Conservation (phyloP, 2,329 filamentous ascomycete species). For the Cladosporium sp. region DNA sequence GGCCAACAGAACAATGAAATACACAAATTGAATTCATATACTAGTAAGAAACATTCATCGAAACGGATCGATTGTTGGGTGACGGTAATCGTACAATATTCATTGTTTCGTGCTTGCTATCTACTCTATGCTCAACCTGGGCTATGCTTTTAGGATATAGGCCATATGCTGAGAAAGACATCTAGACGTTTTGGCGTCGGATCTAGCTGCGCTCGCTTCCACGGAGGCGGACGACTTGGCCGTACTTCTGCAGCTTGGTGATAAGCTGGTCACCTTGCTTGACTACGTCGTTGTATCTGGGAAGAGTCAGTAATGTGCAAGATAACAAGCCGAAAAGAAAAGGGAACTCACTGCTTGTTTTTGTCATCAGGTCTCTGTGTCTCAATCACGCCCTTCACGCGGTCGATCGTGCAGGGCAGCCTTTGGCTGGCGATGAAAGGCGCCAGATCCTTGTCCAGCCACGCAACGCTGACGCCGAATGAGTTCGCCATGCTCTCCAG, state of each 20-base stretch:
- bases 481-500: conserved; percentile 94
- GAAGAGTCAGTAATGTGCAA: not conserved
- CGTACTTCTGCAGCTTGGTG: conserved; percentile 98
- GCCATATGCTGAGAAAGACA: not conserved
- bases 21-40: too few relatives aligned
- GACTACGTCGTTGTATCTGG: conserved; percentile 82
- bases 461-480: conserved; percentile 95
- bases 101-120: not conserved
- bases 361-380: conserved; percentile 97
- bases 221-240: conserved; percentile 87
- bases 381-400: conserved; percentile 94
- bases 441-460: conserved; percentile 89
- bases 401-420: conserved; percentile 95
- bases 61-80: not conserved
- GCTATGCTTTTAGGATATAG: not conserved
- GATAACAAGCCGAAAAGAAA: too few relatives aligned
- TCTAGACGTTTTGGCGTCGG: not conserved
- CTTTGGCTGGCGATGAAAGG: conserved; percentile 94
- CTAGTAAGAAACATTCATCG: too few relatives aligned
- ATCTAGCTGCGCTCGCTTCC: conserved; percentile 82
- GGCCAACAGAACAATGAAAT: too few relatives aligned
- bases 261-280: conserved; percentile 97
- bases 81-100: not conserved
- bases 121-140: not conserved
- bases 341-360: conserved; percentile 72